phyloP scores from a whole-genome alignment of 2,329 filamentous ascomycete genomes.

The Diaporthe sp. region DNA sequence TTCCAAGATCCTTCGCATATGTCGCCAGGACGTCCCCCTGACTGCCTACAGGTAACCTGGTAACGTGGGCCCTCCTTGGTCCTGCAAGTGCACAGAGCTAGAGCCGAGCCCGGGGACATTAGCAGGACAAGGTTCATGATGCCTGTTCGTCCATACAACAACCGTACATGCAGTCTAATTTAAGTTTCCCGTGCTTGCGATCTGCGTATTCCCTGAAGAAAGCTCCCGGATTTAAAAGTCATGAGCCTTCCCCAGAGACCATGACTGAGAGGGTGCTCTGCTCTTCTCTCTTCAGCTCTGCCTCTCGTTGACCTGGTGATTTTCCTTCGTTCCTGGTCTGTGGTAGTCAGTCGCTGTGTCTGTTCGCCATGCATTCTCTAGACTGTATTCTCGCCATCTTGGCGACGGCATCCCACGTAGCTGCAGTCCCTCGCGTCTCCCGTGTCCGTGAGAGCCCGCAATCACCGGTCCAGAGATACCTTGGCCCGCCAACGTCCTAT shows the following conservation, averaged over 20 bases:
- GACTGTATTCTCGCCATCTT: constrained; percentile 27
- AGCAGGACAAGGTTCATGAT: constrained; percentile 28
- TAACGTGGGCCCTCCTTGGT: constrained; percentile 19
- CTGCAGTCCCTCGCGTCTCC: constrained; percentile 37
- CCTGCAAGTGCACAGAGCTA: constrained; percentile 29
- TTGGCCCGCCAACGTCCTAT: constrained; percentile 43
- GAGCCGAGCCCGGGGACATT: constrained; percentile 23
- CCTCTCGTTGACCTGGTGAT: constrained; percentile 9
- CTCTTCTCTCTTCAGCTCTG: not conserved
- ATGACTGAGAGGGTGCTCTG: not conserved
- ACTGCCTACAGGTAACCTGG: constrained; percentile 11
- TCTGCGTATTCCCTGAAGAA: constrained; percentile 11
- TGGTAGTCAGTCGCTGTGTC: constrained; percentile 1
- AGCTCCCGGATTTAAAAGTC: constrained; percentile 28
- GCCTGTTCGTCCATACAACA: constrained; percentile 23
- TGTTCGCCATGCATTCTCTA: constrained; percentile 44
- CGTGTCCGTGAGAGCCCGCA: not conserved
- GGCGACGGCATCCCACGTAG: constrained; percentile 38
- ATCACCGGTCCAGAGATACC: constrained; percentile 33
- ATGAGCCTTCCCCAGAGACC: not conserved
- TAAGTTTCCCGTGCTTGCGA: constrained; percentile 1
- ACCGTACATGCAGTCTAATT: constrained; percentile 30
- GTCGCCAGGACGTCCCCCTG: constrained; percentile 27
- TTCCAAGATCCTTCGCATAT: constrained; percentile 12
- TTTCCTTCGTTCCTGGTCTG: constrained; percentile 8